Percentiles rank a stretch among this genome's conserved stretches.
These are phyloP conservation scores for Alternaria dauci DNA, from an alignment of 2,329 filamentous ascomycete species.

Conservation along the genomic window DNA sequence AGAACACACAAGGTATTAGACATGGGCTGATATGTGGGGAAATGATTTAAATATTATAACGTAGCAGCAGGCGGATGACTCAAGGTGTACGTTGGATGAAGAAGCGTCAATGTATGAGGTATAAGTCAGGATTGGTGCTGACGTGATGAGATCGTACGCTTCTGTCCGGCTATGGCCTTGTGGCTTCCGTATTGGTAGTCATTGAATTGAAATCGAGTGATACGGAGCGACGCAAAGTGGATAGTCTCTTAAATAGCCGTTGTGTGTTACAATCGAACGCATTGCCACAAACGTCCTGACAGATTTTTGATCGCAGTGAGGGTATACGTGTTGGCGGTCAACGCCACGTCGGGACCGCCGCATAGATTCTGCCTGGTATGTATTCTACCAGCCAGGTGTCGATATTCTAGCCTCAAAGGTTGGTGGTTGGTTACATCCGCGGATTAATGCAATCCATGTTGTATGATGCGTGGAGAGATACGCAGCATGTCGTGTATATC, in stretches of 20 bases:
- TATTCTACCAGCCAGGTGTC: not conserved
- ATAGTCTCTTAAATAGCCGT: not conserved
- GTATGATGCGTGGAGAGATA: conserved; percentile 20
- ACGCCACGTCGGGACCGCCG: not conserved
- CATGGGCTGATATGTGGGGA: not conserved
- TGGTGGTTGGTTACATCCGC: conserved; percentile 5
- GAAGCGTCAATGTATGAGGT: conserved; percentile 9
- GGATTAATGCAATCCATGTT: conserved; percentile 6
- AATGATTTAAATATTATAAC: not conserved
- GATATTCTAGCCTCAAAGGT: not conserved
- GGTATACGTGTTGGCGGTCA: not conserved
- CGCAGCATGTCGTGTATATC: not conserved
- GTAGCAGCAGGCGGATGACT: not conserved
- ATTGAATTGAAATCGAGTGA: not conserved
- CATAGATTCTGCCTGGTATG: not conserved
- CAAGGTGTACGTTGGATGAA: not conserved
- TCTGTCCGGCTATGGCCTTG: conserved; percentile 7
- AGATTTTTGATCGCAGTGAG: not conserved
- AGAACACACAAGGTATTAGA: not conserved
- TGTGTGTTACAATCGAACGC: conserved; percentile 5
- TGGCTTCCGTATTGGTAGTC: conserved; percentile 9
- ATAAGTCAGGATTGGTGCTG: conserved; percentile 12
- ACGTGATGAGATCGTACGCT: conserved; percentile 17
- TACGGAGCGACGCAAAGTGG: not conserved
- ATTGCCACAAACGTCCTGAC: not conserved